Evolutionary conservation across 2,329 filamentous ascomycete species (phyloP), one percentile per base, ranked within the genome.

Genomic region (Sordariomycetes sp.): DNA sequence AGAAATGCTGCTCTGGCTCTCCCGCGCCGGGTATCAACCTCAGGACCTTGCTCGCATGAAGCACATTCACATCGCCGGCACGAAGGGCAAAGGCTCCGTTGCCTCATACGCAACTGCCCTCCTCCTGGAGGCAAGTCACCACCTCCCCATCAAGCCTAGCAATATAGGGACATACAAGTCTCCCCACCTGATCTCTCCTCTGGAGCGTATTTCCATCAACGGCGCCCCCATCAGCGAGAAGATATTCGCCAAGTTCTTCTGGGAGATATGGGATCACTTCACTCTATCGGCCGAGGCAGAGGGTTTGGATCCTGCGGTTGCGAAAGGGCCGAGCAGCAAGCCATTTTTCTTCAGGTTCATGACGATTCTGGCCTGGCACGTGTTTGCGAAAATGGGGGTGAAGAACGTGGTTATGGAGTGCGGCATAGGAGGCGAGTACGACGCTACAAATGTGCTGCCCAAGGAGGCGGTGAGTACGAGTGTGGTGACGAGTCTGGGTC

Each of bases 311-410:
- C 9, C 15, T 2, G 69, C 65, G 2, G 64, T 66, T 11, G 58
- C 65, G 0, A 67, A 66, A 11, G 73, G 75, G 0, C 67, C 78
- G 1, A 59, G 57, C 2, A 74, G 75, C 2, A 94, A 93, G 54
- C 92, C 92, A 0, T 83, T 87, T 33, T 96, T 93, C 58, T 96
- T 96, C 56, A 81, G 90, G 19, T 95, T 85, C 51, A 57, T 98
- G 50, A 95, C 90, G 0, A 68, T 98, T 24, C 72, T 95, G 63
- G 88, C 88, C 2, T 75, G 94, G 47, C 87, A 94, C 49, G 72
- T 80, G 2, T 98, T 94, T 46, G 50, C 93, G 18, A 57, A 68
- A 31, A 82, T 92, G 53, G 79, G 81, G 1, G 79, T 95, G 0
- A 69, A 79, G 42, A 77, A 77, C 14, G 88, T 86, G 0, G 77